phyloP scores from a whole-genome alignment of 2,329 filamentous ascomycete genomes.

The Penicillium sp. region DNA sequence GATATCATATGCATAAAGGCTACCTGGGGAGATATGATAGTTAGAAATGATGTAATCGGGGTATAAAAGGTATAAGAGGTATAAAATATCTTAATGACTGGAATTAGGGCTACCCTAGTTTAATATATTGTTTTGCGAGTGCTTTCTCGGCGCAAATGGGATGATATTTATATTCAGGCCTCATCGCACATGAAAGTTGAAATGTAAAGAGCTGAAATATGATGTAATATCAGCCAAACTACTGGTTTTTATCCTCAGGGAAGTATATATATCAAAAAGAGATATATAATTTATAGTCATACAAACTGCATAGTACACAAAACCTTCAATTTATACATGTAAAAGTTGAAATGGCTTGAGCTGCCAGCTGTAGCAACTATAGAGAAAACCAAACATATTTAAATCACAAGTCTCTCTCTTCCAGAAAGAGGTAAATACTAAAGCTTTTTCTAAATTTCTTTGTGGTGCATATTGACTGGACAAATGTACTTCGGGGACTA shows the following conservation, averaged over 20 bases:
- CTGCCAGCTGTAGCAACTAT: background rate
- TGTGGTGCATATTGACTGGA: background rate
- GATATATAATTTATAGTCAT: background rate
- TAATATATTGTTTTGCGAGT: background rate
- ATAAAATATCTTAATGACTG: background rate
- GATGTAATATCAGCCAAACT: background rate
- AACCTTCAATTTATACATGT: background rate
- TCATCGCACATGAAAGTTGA: background rate
- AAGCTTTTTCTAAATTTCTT: background rate
- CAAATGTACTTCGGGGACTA: constrained; percentile 23
- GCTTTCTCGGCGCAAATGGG: background rate
- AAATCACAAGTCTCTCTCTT: background rate
- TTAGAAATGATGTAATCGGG: background rate
- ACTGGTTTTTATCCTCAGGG: too few species aligned
- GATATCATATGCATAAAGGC: background rate
- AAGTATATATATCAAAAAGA: too few species aligned
- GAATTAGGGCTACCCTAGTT: background rate
- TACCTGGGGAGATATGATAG: background rate
- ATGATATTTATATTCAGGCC: background rate
- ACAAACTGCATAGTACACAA: background rate
- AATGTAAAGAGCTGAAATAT: background rate
- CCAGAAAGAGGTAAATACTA: background rate
- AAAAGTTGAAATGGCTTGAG: background rate
- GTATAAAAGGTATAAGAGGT: background rate
- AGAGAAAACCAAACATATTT: background rate